A percentile compares a stretch with the other conserved stretches of the same genome.
Evolutionary conservation across 2,329 filamentous ascomycete genomes (phyloP).

Genomic region (Colletotrichum navitas): DNA sequence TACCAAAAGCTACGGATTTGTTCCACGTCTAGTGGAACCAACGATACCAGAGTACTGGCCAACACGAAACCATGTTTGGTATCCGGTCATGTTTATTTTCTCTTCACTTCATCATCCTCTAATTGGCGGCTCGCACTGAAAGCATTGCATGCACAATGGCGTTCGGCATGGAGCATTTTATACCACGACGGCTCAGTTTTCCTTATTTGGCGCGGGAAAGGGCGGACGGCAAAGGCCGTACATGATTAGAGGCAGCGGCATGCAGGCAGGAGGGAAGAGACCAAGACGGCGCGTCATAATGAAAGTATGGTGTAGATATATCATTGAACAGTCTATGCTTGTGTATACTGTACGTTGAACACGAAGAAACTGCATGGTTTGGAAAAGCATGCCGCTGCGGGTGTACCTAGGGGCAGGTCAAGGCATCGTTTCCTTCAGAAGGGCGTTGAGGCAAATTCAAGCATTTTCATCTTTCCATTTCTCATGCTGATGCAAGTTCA

Average conservation of each 20-base stretch:
- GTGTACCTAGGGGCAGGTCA: conserved; percentile 7
- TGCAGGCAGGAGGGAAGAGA: conserved; percentile 15
- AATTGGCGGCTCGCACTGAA: conserved; percentile 40
- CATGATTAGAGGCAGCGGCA: conserved; percentile 1
- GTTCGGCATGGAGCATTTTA: conserved; percentile 44
- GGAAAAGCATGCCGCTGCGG: conserved; percentile 3
- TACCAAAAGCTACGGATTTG: conserved; percentile 32
- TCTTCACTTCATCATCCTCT: conserved; percentile 39
- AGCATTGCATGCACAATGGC: conserved; percentile 44
- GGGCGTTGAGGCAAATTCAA: conserved; percentile 24
- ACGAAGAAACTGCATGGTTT: conserved; percentile 29
- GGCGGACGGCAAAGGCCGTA: conserved; percentile 18
- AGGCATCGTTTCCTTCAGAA: conserved; percentile 7
- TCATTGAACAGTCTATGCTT: conserved; percentile 43
- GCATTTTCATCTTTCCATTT: conserved; percentile 5
- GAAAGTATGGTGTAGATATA: conserved; percentile 43
- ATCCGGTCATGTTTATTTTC: conserved; percentile 38
- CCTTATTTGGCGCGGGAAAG: conserved; percentile 26
- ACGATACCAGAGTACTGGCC: conserved; percentile 39
- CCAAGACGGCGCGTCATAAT: conserved; percentile 32
- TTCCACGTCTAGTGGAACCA: conserved; percentile 30
- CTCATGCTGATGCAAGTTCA: not conserved
- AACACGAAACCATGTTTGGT: conserved; percentile 23
- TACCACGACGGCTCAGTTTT: conserved; percentile 38
- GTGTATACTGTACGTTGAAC: conserved; percentile 42